Evolutionary conservation across 2,329 filamentous ascomycete species (phyloP), one percentile per base, ranked within the genome.

Genomic region (Sporothrix inflata): DNA sequence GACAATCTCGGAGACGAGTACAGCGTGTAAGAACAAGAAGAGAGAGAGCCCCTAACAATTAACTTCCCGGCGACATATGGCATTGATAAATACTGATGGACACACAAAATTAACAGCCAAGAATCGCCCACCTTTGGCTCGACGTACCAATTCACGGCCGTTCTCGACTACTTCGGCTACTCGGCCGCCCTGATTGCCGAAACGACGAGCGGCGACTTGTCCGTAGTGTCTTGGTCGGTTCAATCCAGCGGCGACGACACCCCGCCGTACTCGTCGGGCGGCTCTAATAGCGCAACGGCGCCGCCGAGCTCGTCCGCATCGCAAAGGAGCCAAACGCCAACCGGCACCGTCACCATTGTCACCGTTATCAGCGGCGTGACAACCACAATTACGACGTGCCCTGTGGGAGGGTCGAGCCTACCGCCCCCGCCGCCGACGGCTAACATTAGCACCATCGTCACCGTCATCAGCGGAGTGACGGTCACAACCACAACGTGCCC

Each of bases 121-220:
- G 19, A 14, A 47, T 47, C 57, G 9, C 57, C 57, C 19, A 61
- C 34, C 8, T 61, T 34, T 8, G 30, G 38, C 34, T 42, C 57
- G 11, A 40, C 34, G 4, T 61, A 61, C 57, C 34, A 3, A 19
- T 61, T 61, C 57, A 61, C 57, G 9, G 57, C 57, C 34, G 57
- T 42, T 6, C 8, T 61, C n/a, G 57, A 61, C 57, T 34, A 42
- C 19, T 4, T 16, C 5, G 57, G 16, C n/a, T 61, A 42, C 11
- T 40, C 57, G 19, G 57, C 38, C 5, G 57, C 57, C n/a, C 34
- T 61, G 8, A 61, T 61, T 16, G 57, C 57, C 34, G 57, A 61
- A 9, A 61, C 57, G 9, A 61, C 57, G 19, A 14, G 9, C 57
- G 34, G 14, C 30, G 57, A 61, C 19, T 19, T 61, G 30, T 40